Conservation (phyloP, 2,329 filamentous ascomycete genomes). For the Colletotrichum camelliae region DNA sequence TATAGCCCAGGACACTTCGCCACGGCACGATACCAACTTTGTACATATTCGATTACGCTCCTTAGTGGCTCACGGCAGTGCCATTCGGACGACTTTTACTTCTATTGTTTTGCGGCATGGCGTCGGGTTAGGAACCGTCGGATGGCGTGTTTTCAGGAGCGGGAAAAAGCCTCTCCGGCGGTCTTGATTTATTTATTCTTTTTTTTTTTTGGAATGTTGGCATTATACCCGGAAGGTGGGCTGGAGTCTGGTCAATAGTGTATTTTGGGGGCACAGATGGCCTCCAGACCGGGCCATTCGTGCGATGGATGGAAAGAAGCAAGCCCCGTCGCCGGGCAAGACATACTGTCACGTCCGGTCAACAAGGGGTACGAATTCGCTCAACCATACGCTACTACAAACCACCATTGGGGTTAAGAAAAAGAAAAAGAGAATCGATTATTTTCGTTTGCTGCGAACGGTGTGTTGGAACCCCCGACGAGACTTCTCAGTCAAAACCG, state of each 20-base stretch:
- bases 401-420: not conserved
- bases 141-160: not conserved
- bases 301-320: not conserved
- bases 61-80: conserved; percentile 11
- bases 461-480: not conserved
- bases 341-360: not conserved
- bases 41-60: conserved; percentile 15
- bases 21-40: not conserved
- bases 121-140: conserved; percentile 10
- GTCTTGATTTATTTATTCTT: not conserved
- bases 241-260: conserved; percentile 7
- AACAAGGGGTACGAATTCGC: not conserved
- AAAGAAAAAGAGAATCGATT: not conserved
- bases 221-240: conserved; percentile 12
- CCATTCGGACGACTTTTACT: conserved; percentile 5
- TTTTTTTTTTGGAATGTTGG: not conserved
- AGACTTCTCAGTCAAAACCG: not conserved
- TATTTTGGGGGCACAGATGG: not conserved
- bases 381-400: not conserved
- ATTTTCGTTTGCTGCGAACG: not conserved
- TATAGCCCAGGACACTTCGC: not conserved
- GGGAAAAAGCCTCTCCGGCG: not conserved
- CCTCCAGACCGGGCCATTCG: not conserved
- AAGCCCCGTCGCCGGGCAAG: not conserved
- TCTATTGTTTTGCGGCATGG: conserved; percentile 13